Base-by-base conservation (phyloP, 257 asterid species). In the Linderniella brevidens region DNA sequence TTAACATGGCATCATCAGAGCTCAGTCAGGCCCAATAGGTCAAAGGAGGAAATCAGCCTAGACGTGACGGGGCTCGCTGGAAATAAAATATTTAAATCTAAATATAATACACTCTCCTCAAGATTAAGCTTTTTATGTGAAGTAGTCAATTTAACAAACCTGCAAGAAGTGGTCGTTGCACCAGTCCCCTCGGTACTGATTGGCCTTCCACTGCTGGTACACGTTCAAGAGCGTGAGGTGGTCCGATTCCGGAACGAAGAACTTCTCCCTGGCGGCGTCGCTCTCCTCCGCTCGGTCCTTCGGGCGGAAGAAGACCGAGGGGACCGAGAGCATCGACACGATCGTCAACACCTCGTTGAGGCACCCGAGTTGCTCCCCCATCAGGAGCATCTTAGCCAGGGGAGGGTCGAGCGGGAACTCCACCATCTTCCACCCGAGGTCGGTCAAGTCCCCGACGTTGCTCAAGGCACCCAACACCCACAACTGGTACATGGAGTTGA, bases 321-420 rank as follows among this genome's bases (percentile, higher is more conserved):
- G 98, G 36, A 84, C 98, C 0, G 95, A 88, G 48, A 88, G 96
- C 98, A 88, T 88, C 0, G 98, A 84, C 49, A 88, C 95, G 11
- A 88, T 72, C 12, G 98, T 88, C 62, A 84, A 60, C 39, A 88
- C 94, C 77, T 88, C 98, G 1, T 84, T 78, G 35, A 81, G 13
- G 67, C 98, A 84, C 15, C 35, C 82, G 5, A 88, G 74, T 56
- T 73, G 66, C 61, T 80, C 96, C 0, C 98, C 98, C 58, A 81
- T 82, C 64, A 88, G 44, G 48, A 88, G 87, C 93, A 80, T 88
- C 70, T 88, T 88, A 6, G 98, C 98, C 25, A 88, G 84, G n/a
- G 94, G 95, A 19, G 98, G 98, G 51, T 88, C 98, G n/a, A 84
- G 76, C 0, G 95, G 98, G 56, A 88, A 80, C 70, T 88, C 98